These are phyloP conservation scores for Fagus crenata DNA, from an alignment of 306 rosid species.

Conservation along the genomic window DNA sequence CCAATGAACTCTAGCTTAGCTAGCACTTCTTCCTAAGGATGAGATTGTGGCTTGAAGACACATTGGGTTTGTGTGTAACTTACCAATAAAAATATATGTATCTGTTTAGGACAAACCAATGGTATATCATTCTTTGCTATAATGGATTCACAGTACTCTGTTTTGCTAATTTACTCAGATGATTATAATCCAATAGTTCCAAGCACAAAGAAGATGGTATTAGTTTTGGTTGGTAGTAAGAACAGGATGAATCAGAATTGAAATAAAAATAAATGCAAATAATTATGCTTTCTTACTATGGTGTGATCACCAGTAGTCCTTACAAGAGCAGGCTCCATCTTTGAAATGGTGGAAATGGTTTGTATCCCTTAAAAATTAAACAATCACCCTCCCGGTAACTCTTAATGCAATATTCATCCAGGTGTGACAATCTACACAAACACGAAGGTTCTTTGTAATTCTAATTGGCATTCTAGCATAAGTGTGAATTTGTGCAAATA, in stretches of 20 bases:
- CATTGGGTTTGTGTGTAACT: too few relatives aligned
- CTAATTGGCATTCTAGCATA: constrained; percentile 50
- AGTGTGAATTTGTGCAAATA: constrained; percentile 46
- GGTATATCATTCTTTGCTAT: neutral
- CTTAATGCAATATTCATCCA: constrained; percentile 59
- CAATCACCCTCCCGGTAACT: constrained; percentile 42
- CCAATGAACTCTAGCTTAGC: too few relatives aligned
- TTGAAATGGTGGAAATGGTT: constrained; percentile 61
- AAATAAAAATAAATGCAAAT: constrained; percentile 3
- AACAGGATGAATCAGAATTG: neutral
- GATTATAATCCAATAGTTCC: neutral
- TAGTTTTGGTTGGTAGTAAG: neutral
- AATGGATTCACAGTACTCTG: neutral
- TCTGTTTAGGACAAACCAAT: neutral
- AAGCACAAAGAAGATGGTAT: neutral
- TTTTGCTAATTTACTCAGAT: neutral
- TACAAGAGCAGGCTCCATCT: constrained; percentile 58
- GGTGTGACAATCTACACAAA: constrained; percentile 59
- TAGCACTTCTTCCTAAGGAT: too few relatives aligned
- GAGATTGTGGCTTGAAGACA: too few relatives aligned
- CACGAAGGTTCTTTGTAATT: constrained; percentile 57
- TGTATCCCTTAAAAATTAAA: constrained; percentile 58
- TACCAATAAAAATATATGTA: too few relatives aligned
- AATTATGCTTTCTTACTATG: neutral
- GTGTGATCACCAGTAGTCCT: constrained; percentile 54